Percentiles rank a stretch among this genome's conserved stretches.
These are phyloP conservation scores for Corynespora cassiicola DNA, from an alignment of 2,329 filamentous ascomycete species.

Conservation along the genomic window DNA sequence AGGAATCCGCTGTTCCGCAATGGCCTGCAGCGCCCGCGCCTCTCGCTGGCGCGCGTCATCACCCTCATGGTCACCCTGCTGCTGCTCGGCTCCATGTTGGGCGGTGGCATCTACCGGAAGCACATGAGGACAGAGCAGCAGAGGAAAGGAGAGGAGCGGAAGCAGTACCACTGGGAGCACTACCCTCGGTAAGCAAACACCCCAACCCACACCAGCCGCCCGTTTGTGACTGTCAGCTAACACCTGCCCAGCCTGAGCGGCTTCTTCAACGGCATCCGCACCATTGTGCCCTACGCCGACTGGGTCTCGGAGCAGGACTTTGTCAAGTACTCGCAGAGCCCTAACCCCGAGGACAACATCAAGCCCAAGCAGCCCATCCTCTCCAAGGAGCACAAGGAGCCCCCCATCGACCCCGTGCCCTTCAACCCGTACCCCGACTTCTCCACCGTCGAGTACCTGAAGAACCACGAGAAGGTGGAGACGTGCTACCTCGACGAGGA, in stretches of 20 bases:
- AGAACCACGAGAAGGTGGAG: constrained; percentile 60
- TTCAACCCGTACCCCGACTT: constrained; percentile 56
- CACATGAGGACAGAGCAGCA: constrained; percentile 42
- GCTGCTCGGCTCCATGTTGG: constrained; percentile 49
- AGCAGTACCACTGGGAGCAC: constrained; percentile 53
- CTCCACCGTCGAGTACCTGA: constrained; percentile 50
- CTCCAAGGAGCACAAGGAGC: constrained; percentile 45
- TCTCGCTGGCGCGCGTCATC: constrained; percentile 51
- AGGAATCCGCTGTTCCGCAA: constrained; percentile 45
- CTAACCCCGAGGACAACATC: constrained; percentile 44
- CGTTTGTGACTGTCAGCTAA: too few relatives aligned
- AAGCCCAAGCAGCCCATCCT: constrained; percentile 43
- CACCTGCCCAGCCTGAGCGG: constrained; percentile 47
- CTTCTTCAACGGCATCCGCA: constrained; percentile 57
- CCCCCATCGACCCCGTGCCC: constrained; percentile 45
- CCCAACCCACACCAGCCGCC: background rate
- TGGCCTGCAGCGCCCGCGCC: constrained; percentile 48
- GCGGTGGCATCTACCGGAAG: constrained; percentile 49
- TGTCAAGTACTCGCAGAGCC: constrained; percentile 49
- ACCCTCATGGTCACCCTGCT: constrained; percentile 49
- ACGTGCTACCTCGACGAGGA: constrained; percentile 70
- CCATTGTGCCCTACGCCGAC: constrained; percentile 50
- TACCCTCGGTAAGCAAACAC: constrained; percentile 46
- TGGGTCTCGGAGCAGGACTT: constrained; percentile 53
- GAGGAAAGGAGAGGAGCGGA: constrained; percentile 38